Evolutionary conservation across 2,329 filamentous ascomycete genomes (phyloP), one percentile per base, ranked within the genome.

Genomic region (Trichoderma brevicompactum): DNA sequence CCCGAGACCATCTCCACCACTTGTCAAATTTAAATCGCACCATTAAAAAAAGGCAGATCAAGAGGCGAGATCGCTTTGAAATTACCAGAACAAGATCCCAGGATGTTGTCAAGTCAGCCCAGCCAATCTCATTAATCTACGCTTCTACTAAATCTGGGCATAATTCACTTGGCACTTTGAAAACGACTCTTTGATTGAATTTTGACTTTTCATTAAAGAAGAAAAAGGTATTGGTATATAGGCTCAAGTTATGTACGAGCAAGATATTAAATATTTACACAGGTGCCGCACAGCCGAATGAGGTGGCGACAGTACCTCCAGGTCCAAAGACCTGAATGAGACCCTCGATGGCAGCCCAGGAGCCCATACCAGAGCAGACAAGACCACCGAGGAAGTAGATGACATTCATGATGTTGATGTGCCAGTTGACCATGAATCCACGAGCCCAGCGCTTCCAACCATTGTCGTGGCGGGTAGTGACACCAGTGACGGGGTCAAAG

Each of bases 321-420:
- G 59, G 59, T 46, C 48, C 59, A 28, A 63, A 63, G 28, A 63
- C 17, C 23, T 36, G 5, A n/a, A 63, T 63, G 1, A 63, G 59
- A 38, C 59, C 59, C 48, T 38, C 32, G 38, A 63, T 63, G 17
- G 59, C 48, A 8, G 59, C 59, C 59, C 59, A 63, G 0, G 59
- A 50, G 32, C 59, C 59, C 59, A 63, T 53, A 19, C 59, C 59
- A 7, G 59, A 63, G 49, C 49, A 54, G 17, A 54, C 59, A 5
- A 63, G 59, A 23, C 59, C 59, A 38, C 59, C 59, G 15, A 63
- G 59, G 59, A 63, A 63, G 59, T 63, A 63, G 17, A 63, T 43
- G 40, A 63, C 7, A 49, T 54, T 63, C 19, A 63, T n/a, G 40
- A 5, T 6, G 49, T 63, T 63, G 17, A 63, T 13, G 28, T 53